These are phyloP conservation scores for Aspergillus ostianus DNA, from an alignment of 495 filamentous ascomycete genomes.

Conservation along the genomic window DNA sequence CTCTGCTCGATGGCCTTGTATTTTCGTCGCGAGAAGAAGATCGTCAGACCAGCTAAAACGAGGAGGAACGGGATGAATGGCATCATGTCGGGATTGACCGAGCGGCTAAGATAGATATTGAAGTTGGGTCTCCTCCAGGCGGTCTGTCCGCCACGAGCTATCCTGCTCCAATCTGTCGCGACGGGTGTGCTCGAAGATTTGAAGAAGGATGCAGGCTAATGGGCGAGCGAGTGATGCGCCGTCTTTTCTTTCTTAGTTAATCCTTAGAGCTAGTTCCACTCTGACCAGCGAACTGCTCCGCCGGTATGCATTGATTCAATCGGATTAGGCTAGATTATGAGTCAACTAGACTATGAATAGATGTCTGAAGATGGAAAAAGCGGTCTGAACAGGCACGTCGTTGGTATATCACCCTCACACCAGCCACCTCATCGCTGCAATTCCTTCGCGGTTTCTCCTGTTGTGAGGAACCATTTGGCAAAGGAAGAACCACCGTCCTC, in stretches of 20 bases:
- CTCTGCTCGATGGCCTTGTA: constrained; percentile 13
- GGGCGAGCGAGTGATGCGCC: too few species aligned
- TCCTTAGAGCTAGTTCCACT: too few species aligned
- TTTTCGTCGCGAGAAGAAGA: constrained; percentile 17
- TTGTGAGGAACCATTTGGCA: not conserved
- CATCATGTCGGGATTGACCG: constrained; percentile 11
- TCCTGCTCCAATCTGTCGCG: not conserved
- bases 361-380: constrained; percentile 1
- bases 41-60: constrained; percentile 16
- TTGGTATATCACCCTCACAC: not conserved
- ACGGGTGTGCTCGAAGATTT: not conserved
- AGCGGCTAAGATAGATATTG: not conserved
- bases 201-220: not conserved
- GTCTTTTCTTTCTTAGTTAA: too few species aligned
- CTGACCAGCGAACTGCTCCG: too few species aligned
- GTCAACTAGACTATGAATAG: not conserved
- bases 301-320: too few species aligned
- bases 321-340: not conserved
- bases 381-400: not conserved
- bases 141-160: not conserved
- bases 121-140: not conserved
- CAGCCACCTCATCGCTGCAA: constrained; percentile 5
- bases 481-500: not conserved
- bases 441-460: not conserved
- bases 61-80: constrained; percentile 19